Evolutionary conservation across 441 rosid genomes (phyloP), one percentile per base, ranked within the genome.

Genomic region (Croton setiger): DNA sequence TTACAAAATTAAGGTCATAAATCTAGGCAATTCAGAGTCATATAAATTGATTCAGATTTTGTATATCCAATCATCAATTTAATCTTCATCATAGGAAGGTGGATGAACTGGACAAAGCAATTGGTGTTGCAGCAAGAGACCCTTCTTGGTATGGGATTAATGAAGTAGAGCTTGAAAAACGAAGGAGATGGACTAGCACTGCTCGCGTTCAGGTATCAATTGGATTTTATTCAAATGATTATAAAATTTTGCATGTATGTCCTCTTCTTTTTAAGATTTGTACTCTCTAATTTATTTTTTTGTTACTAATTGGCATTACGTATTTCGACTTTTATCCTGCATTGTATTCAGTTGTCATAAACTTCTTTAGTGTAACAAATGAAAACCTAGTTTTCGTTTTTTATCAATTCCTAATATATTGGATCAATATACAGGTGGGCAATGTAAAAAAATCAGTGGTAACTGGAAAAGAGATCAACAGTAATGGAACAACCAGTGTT

Each of bases 141-240:
- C 99, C 98, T 76, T 39, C 96, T 54, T 89, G 81, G 83, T 93
- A 88, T 79, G 98, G 99, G 51, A 93, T 91, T 75, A 82, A 88
- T 71, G 88, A 84, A 60, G 76, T 72, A 54, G 98, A 95, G 80
- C 98, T 96, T 71, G 96, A 91, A 74, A 89, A 78, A 59, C 83
- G 99, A n/a, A 88, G 87, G 85, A 89, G 91, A 82, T 96, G 98
- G 98, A 91, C 98, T 62, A 79, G 82, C 85, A 85, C 78, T 76
- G 96, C 97, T 67, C 89, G 96, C 58, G 70, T 82, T 74, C 92
- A 87, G 96, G 99, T 95, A 74, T 66, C 23, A 35, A 39, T 18
- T 67, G 7, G 14, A 17, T 64, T n/a, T 23, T 36, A 63, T 55
- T 70, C 10, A 17, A 60, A 58, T 31, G 44, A 44, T 64, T 44